phyloP scores from a whole-genome alignment of 257 asterid genomes.

The Ocimum tenuiflorum region DNA sequence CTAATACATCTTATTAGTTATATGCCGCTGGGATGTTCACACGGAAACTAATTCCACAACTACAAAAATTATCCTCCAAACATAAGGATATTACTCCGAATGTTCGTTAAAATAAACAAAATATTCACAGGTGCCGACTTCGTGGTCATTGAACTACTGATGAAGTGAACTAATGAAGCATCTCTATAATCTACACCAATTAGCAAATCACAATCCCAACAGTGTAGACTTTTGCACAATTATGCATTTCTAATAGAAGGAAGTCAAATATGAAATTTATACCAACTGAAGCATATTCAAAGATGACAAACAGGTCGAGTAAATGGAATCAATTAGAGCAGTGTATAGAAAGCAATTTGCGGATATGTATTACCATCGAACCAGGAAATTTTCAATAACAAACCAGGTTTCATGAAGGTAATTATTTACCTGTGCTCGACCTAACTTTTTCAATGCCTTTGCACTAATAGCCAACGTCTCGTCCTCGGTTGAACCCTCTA shows the following conservation, averaged over 20 bases:
- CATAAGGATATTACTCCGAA: background rate
- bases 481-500: slow-evolving; percentile 48
- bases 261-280: too few species aligned
- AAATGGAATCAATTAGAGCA: background rate
- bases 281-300: background rate
- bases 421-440: slow-evolving; percentile 62
- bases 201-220: background rate
- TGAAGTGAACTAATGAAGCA: background rate
- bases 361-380: too few species aligned
- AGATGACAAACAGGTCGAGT: background rate
- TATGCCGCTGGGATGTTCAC: background rate
- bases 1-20: background rate
- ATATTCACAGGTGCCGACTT: too few species aligned
- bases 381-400: background rate
- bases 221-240: too few species aligned
- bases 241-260: too few species aligned
- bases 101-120: background rate
- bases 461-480: slow-evolving; percentile 43
- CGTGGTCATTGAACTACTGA: background rate
- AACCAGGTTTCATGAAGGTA: background rate
- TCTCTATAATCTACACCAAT: background rate
- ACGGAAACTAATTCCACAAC: background rate
- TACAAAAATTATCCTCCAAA: background rate
- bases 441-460: slow-evolving; percentile 62
- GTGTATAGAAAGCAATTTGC: too few species aligned